Base-by-base conservation (phyloP, 2,329 filamentous ascomycete genomes). In the Pyrenochaeta sp. region DNA sequence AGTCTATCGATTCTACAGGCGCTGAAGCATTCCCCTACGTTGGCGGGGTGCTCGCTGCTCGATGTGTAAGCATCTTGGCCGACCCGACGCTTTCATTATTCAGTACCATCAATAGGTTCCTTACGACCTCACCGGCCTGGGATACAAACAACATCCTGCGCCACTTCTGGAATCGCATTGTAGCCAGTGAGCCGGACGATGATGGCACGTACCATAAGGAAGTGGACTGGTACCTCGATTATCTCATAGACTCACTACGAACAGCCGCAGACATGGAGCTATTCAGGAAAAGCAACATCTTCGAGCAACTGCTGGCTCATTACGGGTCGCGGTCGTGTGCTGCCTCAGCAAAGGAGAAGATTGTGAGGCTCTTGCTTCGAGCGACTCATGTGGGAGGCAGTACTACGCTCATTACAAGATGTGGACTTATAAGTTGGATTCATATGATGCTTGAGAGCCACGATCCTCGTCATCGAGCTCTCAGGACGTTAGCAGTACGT, bases 51-150 rank as follows among this genome's bases (percentile, higher is more conserved):
- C 95, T 97, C 68, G 89, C 92, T 7, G 84, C 85, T 46, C 87
- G 88, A 63, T 87, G 89, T 1, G 82, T 96, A 7, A 80, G 85
- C 1, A 87, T 96, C 15, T 79, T 96, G 45, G 85, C 84, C 24
- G 89, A 92, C 60, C 94, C 94, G 0, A 83, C 92, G 15, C 92
- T 96, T 72, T 87, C 86, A 59, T 85, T 97, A 37, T 98, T 97
- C 74, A 86, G 88, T 56, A 97, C 97, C 74, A 81, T 95, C 77
- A 97, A 96, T 80, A 83, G 84, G 5, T 97, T 93, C 75, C 85
- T 98, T 36, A 91, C 91, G 24, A 88, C 88, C 50, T 86, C 88
- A 0, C 93, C 94, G 0, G 77, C 83, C 25, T 98, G 94, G 94
- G 84, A 88, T 12, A 72, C 83, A 10, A 76, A 77, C 28, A 84